phyloP scores from a whole-genome alignment of 805 yeast genomes.

The Starmerella bombicola region DNA sequence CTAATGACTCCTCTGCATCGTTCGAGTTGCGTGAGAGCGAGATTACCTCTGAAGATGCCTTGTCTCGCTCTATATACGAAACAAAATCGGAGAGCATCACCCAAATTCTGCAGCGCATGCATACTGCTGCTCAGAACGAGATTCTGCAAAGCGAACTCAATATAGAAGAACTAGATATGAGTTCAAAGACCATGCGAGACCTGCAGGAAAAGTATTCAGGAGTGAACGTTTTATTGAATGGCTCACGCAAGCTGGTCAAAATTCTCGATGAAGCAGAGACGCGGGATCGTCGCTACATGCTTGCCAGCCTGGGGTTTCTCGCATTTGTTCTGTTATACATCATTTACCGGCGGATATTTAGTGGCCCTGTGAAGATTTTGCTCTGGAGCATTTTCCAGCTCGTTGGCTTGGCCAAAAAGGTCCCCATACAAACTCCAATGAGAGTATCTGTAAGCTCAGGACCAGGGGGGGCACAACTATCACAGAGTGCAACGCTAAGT shows the following conservation, averaged over 20 bases:
- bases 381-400: slow-evolving; percentile 25
- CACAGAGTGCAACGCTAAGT: too few relatives aligned
- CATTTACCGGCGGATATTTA: slow-evolving; percentile 30
- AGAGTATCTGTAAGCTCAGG: too few relatives aligned
- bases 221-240: slow-evolving; percentile 29
- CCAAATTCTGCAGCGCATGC: slow-evolving; percentile 26
- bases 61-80: slow-evolving; percentile 13
- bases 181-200: slow-evolving; percentile 27
- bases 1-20: background rate
- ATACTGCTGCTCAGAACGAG: slow-evolving; percentile 31
- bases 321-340: slow-evolving; percentile 30
- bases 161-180: slow-evolving; percentile 30
- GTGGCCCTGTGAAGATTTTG: slow-evolving; percentile 28
- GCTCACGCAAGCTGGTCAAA: slow-evolving; percentile 29
- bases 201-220: slow-evolving; percentile 30
- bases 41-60: slow-evolving; percentile 1
- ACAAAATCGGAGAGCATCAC: slow-evolving; percentile 25
- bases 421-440: too few relatives aligned
- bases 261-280: slow-evolving; percentile 33
- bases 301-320: slow-evolving; percentile 29
- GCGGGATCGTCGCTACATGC: slow-evolving; percentile 31
- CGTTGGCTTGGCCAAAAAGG: slow-evolving; percentile 14
- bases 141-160: slow-evolving; percentile 30
- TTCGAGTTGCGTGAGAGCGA: background rate
- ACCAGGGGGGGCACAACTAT: too few relatives aligned